These are phyloP conservation scores for Pascua guehoae DNA, from an alignment of 1,284 basidiomycete species.

Conservation along the genomic window DNA sequence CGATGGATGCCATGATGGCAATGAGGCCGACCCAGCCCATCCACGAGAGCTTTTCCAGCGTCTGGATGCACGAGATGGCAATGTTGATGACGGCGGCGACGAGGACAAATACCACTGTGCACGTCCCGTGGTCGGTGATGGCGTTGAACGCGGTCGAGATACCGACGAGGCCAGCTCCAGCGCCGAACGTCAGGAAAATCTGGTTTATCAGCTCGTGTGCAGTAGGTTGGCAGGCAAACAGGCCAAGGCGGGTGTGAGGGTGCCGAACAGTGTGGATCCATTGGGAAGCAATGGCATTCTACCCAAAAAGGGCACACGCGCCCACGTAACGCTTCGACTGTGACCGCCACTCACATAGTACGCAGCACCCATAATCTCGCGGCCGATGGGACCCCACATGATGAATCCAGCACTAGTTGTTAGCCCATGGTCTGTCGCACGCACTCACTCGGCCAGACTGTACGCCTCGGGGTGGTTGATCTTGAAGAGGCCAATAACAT, in stretches of 20 bases:
- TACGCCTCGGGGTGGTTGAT: conserved; percentile 18
- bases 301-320: no score
- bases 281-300: no score
- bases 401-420: conserved; percentile 16
- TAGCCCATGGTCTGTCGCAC: conserved; percentile 1
- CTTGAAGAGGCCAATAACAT: conserved; percentile 19
- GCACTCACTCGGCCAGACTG: conserved; percentile 28
- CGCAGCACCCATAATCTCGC: conserved; percentile 32
- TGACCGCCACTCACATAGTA: conserved; percentile 21
- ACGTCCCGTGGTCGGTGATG: conserved; percentile 39
- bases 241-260: no score
- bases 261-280: no score
- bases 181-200: conserved; percentile 12
- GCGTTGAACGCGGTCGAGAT: conserved; percentile 49
- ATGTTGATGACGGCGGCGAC: conserved; percentile 32
- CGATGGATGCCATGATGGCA: conserved; percentile 37
- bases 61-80: conserved; percentile 38
- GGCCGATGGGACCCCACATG: conserved; percentile 24
- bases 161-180: conserved; percentile 29
- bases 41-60: conserved; percentile 43
- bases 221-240: no score
- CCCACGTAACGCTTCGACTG: conserved; percentile 2
- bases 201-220: neutral
- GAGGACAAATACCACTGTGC: conserved; percentile 44
- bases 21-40: conserved; percentile 43